A percentile compares a stretch with the other conserved stretches of the same genome.
Conservation (phyloP, 306 rosid species). For the Citrullus amarus region DNA sequence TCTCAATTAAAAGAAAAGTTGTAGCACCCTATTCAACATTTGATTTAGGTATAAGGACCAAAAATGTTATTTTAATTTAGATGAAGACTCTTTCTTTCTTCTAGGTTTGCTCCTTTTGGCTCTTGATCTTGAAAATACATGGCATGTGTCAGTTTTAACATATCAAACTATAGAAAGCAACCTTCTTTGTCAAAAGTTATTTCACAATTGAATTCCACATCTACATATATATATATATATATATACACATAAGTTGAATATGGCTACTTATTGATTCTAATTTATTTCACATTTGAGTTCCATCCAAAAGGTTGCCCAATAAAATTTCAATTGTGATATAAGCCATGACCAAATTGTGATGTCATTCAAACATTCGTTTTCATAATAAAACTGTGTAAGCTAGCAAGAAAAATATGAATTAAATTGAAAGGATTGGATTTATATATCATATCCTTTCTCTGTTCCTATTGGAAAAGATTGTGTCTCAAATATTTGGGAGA, state of each 20-base stretch:
- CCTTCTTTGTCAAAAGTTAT: neutral
- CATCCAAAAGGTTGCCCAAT: neutral
- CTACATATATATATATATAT: neutral
- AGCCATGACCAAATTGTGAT: neutral
- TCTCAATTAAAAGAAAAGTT: neutral
- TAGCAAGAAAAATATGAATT: neutral
- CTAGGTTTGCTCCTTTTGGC: neutral
- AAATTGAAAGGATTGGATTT: neutral
- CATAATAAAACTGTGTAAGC: neutral
- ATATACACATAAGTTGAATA: too few relatives aligned
- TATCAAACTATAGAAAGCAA: neutral
- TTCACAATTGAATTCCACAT: neutral
- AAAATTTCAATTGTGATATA: neutral
- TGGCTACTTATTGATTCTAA: neutral
- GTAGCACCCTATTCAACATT: too few relatives aligned
- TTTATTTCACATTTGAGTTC: neutral
- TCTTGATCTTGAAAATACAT: neutral
- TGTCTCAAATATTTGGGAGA: neutral
- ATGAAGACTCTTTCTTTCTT: neutral
- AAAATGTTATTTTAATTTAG: neutral
- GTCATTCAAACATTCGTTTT: neutral
- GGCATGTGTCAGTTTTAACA: too few relatives aligned
- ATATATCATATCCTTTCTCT: too few relatives aligned
- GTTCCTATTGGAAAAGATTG: neutral
- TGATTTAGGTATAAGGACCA: too few relatives aligned